Conservation (phyloP, 176 grass and related monocot genomes). For the Elymus sibiricus region DNA sequence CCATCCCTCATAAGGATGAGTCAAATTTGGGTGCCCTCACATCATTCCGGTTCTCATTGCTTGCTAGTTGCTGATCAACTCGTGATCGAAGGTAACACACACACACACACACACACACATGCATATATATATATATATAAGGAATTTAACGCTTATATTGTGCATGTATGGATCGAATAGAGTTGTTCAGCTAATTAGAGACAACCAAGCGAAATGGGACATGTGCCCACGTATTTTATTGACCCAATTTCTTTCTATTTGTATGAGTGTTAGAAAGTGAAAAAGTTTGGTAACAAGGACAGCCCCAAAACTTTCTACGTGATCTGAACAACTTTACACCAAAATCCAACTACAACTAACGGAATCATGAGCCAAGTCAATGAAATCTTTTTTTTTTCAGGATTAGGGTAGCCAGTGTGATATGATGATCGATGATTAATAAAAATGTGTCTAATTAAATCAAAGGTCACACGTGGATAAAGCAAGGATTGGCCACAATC, state of each 20-base stretch:
- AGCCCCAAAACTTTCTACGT: constrained; percentile 19
- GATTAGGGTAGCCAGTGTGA: constrained; percentile 31
- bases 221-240: neutral
- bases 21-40: constrained; percentile 41
- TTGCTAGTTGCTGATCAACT: constrained; percentile 34
- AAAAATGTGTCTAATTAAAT: constrained; percentile 28
- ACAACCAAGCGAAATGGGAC: neutral
- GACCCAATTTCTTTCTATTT: neutral
- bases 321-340: constrained; percentile 18
- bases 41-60: constrained; percentile 51
- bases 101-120: no score
- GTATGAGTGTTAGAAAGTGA: neutral
- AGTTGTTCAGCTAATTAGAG: neutral
- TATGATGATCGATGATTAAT: constrained; percentile 36
- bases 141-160: no score
- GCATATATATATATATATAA: no score
- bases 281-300: constrained; percentile 28
- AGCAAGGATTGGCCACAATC: constrained; percentile 20
- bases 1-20: constrained; percentile 38
- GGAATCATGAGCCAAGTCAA: constrained; percentile 43
- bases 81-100: no score
- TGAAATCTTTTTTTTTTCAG: no score
- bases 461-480: neutral
- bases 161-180: no score
- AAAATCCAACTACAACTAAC: constrained; percentile 45